Conservation (phyloP, 2,329 filamentous ascomycete genomes). For the Corinectria fuckeliana region DNA sequence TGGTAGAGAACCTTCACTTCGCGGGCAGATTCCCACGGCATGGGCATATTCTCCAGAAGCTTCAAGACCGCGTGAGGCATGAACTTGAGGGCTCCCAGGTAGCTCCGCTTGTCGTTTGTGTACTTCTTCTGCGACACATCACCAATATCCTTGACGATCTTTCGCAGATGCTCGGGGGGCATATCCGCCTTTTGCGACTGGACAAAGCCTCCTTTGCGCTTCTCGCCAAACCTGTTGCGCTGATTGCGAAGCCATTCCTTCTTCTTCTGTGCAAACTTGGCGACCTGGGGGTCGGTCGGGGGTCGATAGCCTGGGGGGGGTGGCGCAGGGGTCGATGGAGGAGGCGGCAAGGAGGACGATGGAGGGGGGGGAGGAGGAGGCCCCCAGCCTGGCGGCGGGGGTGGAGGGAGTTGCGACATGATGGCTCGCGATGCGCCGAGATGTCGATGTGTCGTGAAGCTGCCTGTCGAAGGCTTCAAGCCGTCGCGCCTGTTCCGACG, state of each 20-base stretch:
- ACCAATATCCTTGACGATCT: slow-evolving; percentile 98
- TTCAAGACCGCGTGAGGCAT: slow-evolving; percentile 99
- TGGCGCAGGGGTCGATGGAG: slow-evolving; percentile 66
- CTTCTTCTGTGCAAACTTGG: slow-evolving; percentile 98
- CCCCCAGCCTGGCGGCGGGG: slow-evolving; percentile 65
- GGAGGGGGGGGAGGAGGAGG: slow-evolving; percentile 65
- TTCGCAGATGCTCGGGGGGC: slow-evolving; percentile 96
- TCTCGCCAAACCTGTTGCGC: slow-evolving; percentile 93
- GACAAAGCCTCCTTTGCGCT: slow-evolving; percentile 93
- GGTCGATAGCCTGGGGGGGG: slow-evolving; percentile 88
- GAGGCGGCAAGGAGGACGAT: slow-evolving; percentile 62
- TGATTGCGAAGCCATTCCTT: slow-evolving; percentile 96
- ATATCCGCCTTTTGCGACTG: slow-evolving; percentile 99
- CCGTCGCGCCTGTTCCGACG: slow-evolving; percentile 46
- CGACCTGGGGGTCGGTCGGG: slow-evolving; percentile 79
- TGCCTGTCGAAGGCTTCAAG: slow-evolving; percentile 42
- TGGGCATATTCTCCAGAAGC: slow-evolving; percentile 98
- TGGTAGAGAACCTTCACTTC: slow-evolving; percentile 99
- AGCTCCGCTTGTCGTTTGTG: slow-evolving; percentile 97
- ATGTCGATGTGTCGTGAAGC: slow-evolving; percentile 30
- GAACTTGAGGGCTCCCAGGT: slow-evolving; percentile 95
- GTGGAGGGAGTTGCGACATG: slow-evolving; percentile 63
- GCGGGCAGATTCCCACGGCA: slow-evolving; percentile 97
- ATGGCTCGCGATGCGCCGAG: slow-evolving; percentile 40
- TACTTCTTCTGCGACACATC: slow-evolving; percentile 99